Base-by-base conservation (phyloP, 257 asterid species). In the Nicotiana attenuata region DNA sequence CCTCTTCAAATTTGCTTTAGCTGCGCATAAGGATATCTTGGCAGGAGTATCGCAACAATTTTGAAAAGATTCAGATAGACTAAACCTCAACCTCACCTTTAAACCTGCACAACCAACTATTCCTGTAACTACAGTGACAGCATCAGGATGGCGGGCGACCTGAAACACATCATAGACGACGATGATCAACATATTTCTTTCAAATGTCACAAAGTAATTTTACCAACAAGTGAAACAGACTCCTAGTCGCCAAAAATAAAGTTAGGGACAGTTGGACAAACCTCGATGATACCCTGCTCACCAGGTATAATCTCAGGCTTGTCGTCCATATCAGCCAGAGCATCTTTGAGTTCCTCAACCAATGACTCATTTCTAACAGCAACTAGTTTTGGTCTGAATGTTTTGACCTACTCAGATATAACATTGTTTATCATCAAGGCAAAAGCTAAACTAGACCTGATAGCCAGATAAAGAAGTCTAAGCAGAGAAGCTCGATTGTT, bases 141-240 rank as follows among this genome's bases (percentile, higher is more conserved):
- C 98, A 87, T 96, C 99, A 1, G 97, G 94, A 84, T 96, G 99
- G 16, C 98, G 96, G 5, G 98, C 99, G 87, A 94, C 99, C 99
- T 96, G 92, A 82, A 82, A 82, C 8, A 80, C 41, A 75, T 73
- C 35, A 24, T 7, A 47, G 41, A 73, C 45, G 50, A 75, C 52
- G 28, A 50, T 7, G n/a, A 22, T 61, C 2, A 33, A 38, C 60
- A 78, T 22, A 60, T 41, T 76, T 80, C 20, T 65, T 38, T 19
- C 56, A 29, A 67, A 81, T 0, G 45, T 75, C 80, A 50, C 11
- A 75, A 75, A 75, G 65, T 60, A 73, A 79, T 68, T 41, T 9
- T 20, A 71, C 47, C 82, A 80, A 15, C 13, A 15, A 77, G 68
- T 77, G 71, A 82, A 33, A 83, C 67, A 59, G 35, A 38, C 14